These are phyloP conservation scores for Symbiotaphrina buchneri DNA, from an alignment of 495 filamentous ascomycete species.

Conservation along the genomic window DNA sequence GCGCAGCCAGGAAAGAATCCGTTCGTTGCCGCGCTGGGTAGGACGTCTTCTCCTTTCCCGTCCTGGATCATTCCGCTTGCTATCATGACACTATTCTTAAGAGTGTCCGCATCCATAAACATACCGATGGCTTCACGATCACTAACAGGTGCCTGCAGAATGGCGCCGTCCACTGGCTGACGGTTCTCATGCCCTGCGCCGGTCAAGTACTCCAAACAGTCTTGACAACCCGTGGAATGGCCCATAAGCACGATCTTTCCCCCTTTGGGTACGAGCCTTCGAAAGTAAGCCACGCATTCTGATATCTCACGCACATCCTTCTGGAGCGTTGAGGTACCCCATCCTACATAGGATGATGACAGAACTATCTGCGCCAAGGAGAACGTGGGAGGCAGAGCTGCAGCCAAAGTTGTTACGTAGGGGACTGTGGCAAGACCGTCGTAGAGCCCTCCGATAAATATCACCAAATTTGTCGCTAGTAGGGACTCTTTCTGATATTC, in stretches of 20 bases:
- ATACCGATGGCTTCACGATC: conserved; percentile 46
- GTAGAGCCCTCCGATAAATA: conserved; percentile 69
- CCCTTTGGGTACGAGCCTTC: conserved; percentile 9
- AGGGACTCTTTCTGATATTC: conserved; percentile 43
- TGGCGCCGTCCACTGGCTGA: conserved; percentile 47
- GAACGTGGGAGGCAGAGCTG: conserved; percentile 34
- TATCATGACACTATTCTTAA: conserved; percentile 24
- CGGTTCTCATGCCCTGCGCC: conserved; percentile 8
- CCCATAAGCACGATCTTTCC: conserved; percentile 68
- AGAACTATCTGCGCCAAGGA: conserved; percentile 37
- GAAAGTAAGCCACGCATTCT: conserved; percentile 48
- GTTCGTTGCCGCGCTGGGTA: conserved; percentile 27
- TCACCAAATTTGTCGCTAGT: too few species aligned
- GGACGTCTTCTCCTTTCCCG: conserved; percentile 28
- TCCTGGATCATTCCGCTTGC: conserved; percentile 28
- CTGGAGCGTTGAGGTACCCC: conserved; percentile 42
- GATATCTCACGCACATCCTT: conserved; percentile 54
- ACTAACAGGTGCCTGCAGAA: conserved; percentile 62
- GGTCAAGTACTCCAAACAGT: conserved; percentile 52
- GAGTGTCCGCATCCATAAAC: conserved; percentile 15
- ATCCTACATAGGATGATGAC: conserved; percentile 45
- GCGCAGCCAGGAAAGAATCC: conserved; percentile 27
- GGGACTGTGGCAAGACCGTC: conserved; percentile 53
- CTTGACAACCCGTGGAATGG: conserved; percentile 75
- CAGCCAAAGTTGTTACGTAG: conserved; percentile 31